These are phyloP conservation scores for Phytophthora kernoviae DNA, from an alignment of 352 stramenopile species.

Conservation along the genomic window DNA sequence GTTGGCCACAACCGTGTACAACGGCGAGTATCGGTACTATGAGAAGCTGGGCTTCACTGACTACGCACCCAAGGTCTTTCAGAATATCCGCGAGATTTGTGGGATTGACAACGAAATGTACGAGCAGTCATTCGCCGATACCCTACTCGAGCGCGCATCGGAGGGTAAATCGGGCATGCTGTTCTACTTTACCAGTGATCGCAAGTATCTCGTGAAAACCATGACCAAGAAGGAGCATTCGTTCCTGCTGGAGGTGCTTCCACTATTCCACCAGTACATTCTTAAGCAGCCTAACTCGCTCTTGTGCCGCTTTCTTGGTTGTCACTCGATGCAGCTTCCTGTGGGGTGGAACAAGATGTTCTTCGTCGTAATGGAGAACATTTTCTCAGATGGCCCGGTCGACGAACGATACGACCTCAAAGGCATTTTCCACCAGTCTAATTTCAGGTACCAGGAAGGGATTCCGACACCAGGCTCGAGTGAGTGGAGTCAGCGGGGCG, in stretches of 20 bases:
- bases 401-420: slow-evolving; percentile 88
- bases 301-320: slow-evolving; percentile 82
- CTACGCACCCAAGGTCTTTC: slow-evolving; percentile 85
- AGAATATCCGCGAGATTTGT: slow-evolving; percentile 82
- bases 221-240: slow-evolving; percentile 90
- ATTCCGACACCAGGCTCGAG: slow-evolving; percentile 45
- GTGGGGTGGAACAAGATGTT: slow-evolving; percentile 92
- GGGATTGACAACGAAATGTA: slow-evolving; percentile 80
- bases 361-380: slow-evolving; percentile 91
- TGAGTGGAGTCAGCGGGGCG: slow-evolving; percentile 34
- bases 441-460: slow-evolving; percentile 48
- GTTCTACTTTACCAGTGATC: slow-evolving; percentile 89
- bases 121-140: slow-evolving; percentile 85
- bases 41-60: slow-evolving; percentile 89
- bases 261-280: slow-evolving; percentile 87
- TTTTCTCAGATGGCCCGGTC: slow-evolving; percentile 74
- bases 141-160: slow-evolving; percentile 78
- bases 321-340: slow-evolving; percentile 89
- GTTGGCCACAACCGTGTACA: slow-evolving; percentile 82
- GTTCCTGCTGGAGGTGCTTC: slow-evolving; percentile 81
- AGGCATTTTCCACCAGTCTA: slow-evolving; percentile 79
- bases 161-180: slow-evolving; percentile 89
- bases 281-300: slow-evolving; percentile 82
- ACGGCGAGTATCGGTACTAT: slow-evolving; percentile 83
- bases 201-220: slow-evolving; percentile 88